These are phyloP conservation scores for Blastobotrys attinorum DNA, from an alignment of 805 yeast genomes.

Conservation along the genomic window DNA sequence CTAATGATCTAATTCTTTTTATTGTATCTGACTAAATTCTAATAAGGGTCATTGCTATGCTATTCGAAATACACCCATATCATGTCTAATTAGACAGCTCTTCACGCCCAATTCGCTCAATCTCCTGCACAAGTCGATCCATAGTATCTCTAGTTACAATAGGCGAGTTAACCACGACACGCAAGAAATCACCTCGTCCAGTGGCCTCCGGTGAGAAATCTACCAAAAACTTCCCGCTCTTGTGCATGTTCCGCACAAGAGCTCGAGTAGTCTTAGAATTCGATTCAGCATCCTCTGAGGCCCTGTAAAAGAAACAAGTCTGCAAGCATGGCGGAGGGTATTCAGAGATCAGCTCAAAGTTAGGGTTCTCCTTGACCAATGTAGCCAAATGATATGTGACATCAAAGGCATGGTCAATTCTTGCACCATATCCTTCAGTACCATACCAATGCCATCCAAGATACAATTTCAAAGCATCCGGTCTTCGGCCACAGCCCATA, in stretches of 20 bases:
- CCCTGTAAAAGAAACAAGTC: slow-evolving; percentile 71
- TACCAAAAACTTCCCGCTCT: slow-evolving; percentile 57
- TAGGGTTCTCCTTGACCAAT: slow-evolving; percentile 31
- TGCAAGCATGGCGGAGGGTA: slow-evolving; percentile 70
- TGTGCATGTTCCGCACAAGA: slow-evolving; percentile 54
- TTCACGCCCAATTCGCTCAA: slow-evolving; percentile 33
- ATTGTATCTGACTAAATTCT: neutral
- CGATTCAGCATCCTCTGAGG: slow-evolving; percentile 29
- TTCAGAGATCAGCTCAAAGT: slow-evolving; percentile 50
- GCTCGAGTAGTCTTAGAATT: slow-evolving; percentile 52
- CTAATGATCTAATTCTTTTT: neutral
- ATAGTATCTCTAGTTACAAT: slow-evolving; percentile 36
- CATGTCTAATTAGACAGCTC: neutral
- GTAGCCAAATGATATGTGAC: slow-evolving; percentile 56
- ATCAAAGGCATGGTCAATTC: slow-evolving; percentile 67
- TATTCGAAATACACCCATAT: neutral
- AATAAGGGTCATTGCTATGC: neutral
- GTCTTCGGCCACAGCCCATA: slow-evolving; percentile 85
- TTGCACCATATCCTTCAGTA: slow-evolving; percentile 46
- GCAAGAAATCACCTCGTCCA: slow-evolving; percentile 67
- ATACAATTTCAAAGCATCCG: slow-evolving; percentile 73
- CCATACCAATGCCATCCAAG: slow-evolving; percentile 81
- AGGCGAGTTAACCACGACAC: slow-evolving; percentile 79
- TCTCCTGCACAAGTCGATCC: slow-evolving; percentile 37
- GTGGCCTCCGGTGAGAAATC: slow-evolving; percentile 64